Evolutionary conservation across 192 early-diverging fungal species (phyloP), one percentile per base, ranked within the genome.

Genomic region (Helicostylum pulchrum): DNA sequence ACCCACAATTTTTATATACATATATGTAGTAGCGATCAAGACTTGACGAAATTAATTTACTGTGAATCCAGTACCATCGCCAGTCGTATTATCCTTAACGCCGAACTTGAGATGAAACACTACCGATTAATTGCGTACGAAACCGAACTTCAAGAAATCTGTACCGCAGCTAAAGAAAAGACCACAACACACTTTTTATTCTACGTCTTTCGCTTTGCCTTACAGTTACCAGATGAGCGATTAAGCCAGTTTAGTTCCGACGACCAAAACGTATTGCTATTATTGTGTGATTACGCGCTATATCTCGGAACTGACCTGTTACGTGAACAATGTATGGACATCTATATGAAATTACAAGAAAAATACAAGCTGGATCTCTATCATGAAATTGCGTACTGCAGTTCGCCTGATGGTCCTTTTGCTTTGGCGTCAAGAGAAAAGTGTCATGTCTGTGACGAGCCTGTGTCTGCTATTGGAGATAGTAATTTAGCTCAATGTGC

Each of bases 401-500:
- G 17, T 3, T 51, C 17, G 4, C 9, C 31, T 49, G 9, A 14
- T 19, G 47, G 4, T 10, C 23, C 12, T 62, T 62, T 32, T 21
- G n/a, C 9, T 7, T 32, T 10, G 32, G 30, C 9, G 32, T 21
- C 39, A 31, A 62, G 32, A 51, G 31, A 50, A 19, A 32, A 46
- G 5, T 62, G 32, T 32, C 45, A 47, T 52, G 48, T 26, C 12
- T 50, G 31, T 14, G 19, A 19, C 45, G 43, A 49, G 10, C 23
- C 48, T 21, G 48, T 36, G 14, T n/a, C 50, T n/a, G 30, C 48
- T 12, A 36, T 62, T 17, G 31, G 49, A n/a, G 32, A 30, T 46
- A 62, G 31, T 17, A 62, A 26, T 14, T 50, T 62, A 31, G 32
- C 47, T 21, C 32, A 46, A 49, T 62, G 61, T 14, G 19, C n/a